A percentile compares a stretch with the other conserved stretches of the same genome.
phyloP scores from a whole-genome alignment of 2,329 filamentous ascomycete genomes.

The Dactylellina sp. region DNA sequence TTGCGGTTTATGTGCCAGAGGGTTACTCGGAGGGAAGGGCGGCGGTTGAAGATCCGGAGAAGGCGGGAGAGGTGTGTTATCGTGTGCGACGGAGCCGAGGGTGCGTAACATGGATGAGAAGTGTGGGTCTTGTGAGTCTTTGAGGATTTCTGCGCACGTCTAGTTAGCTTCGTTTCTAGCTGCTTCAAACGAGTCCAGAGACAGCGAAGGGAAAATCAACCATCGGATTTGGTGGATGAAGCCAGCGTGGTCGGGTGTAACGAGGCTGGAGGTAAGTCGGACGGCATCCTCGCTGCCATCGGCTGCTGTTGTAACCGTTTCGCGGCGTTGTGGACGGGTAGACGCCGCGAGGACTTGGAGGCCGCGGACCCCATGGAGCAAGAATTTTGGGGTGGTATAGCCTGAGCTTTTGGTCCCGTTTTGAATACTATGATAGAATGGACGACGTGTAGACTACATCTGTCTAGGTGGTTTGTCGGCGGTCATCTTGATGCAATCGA shows the following conservation, averaged over 20 bases:
- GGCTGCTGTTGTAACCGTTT: slow-evolving; percentile 38
- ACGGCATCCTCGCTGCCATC: background rate
- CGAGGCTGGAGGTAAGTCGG: slow-evolving; percentile 12
- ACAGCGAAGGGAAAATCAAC: slow-evolving; percentile 8
- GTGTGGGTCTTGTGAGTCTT: slow-evolving; percentile 51
- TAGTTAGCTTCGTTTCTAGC: background rate
- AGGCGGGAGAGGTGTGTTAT: slow-evolving; percentile 24
- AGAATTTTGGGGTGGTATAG: background rate
- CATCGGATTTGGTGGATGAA: slow-evolving; percentile 40
- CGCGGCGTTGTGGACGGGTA: slow-evolving; percentile 33
- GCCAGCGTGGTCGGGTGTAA: slow-evolving; percentile 13
- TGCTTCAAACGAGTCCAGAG: background rate
- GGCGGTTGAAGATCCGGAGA: background rate
- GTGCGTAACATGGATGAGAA: slow-evolving; percentile 56
- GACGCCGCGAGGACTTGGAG: slow-evolving; percentile 38
- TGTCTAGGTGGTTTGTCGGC: slow-evolving; percentile 3
- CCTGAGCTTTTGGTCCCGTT: background rate
- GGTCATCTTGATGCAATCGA: slow-evolving; percentile 7
- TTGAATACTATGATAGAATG: too few species aligned
- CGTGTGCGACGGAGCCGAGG: slow-evolving; percentile 52
- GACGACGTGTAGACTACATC: slow-evolving; percentile 6
- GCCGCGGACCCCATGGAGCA: slow-evolving; percentile 40
- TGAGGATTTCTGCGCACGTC: slow-evolving; percentile 31
- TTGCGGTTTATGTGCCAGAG: background rate
- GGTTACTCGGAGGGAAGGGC: background rate